These are phyloP conservation scores for Puccinia sorghi DNA, from an alignment of 1,284 basidiomycete genomes.

Conservation along the genomic window DNA sequence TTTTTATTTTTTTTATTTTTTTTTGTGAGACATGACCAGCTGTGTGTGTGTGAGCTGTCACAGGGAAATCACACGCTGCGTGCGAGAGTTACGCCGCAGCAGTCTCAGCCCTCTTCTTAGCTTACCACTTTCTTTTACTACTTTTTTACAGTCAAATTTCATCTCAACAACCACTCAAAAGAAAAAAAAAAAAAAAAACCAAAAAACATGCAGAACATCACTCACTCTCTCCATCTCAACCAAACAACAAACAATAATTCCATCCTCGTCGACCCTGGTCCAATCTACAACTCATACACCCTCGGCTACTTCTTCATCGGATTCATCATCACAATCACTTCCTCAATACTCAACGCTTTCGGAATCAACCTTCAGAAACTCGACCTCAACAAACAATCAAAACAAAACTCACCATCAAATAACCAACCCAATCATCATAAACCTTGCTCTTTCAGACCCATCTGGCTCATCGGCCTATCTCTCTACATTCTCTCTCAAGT, in stretches of 20 bases:
- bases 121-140: no score
- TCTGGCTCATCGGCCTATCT: slow-evolving; percentile 67
- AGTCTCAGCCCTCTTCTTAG: no score
- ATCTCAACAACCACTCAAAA: no score
- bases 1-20: background rate
- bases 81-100: no score
- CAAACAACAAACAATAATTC: background rate
- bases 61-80: no score
- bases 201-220: no score
- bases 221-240: background rate
- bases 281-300: slow-evolving; percentile 50
- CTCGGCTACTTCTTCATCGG: slow-evolving; percentile 58
- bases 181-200: no score
- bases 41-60: no score
- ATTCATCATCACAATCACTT: slow-evolving; percentile 72
- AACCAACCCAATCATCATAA: slow-evolving; percentile 65
- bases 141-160: no score
- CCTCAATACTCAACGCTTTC: slow-evolving; percentile 76
- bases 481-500: slow-evolving; percentile 71
- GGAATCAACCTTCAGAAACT: slow-evolving; percentile 80
- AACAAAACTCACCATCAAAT: slow-evolving; percentile 62
- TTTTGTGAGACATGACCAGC: no score
- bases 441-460: slow-evolving; percentile 72
- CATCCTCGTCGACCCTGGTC: slow-evolving; percentile 48
- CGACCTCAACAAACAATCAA: slow-evolving; percentile 72